phyloP scores from a whole-genome alignment of 345 rosid species.

The Hypericum perforatum region DNA sequence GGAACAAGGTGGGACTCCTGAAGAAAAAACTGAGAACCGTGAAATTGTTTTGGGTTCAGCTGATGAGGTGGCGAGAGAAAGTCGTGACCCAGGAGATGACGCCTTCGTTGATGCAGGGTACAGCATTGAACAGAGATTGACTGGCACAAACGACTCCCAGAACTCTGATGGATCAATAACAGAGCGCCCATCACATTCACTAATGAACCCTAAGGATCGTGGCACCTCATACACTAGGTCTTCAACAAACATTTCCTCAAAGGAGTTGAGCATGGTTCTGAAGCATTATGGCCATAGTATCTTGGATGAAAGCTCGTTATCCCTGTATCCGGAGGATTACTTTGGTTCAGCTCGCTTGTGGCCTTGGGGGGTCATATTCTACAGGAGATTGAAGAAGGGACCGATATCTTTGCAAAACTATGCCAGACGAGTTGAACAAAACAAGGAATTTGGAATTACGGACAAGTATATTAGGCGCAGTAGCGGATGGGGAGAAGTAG shows the following conservation, averaged over 20 bases:
- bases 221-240: constrained; percentile 3
- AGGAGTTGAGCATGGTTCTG: constrained; percentile 29
- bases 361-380: constrained; percentile 38
- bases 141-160: constrained; percentile 10
- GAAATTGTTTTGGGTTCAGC: constrained; percentile 10
- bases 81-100: constrained; percentile 10
- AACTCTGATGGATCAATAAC: constrained; percentile 16
- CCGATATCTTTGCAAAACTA: constrained; percentile 36
- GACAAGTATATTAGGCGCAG: constrained; percentile 41
- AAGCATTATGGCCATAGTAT: constrained; percentile 31
- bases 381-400: constrained; percentile 47
- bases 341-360: constrained; percentile 41
- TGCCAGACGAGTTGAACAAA: constrained; percentile 35
- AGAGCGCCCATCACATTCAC: constrained; percentile 6
- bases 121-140: constrained; percentile 1
- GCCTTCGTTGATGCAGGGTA: constrained; percentile 6
- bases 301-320: constrained; percentile 21
- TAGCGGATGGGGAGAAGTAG: constrained; percentile 39
- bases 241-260: constrained; percentile 21
- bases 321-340: constrained; percentile 22
- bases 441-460: constrained; percentile 31
- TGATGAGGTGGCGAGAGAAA: constrained; percentile 13
- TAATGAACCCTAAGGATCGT: constrained; percentile 9
- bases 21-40: constrained; percentile 1
- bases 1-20: constrained; percentile 12